Evolutionary conservation across 352 stramenopile species (phyloP), one percentile per base, ranked within the genome.

Genomic region (Globisporangium camurandrum): DNA sequence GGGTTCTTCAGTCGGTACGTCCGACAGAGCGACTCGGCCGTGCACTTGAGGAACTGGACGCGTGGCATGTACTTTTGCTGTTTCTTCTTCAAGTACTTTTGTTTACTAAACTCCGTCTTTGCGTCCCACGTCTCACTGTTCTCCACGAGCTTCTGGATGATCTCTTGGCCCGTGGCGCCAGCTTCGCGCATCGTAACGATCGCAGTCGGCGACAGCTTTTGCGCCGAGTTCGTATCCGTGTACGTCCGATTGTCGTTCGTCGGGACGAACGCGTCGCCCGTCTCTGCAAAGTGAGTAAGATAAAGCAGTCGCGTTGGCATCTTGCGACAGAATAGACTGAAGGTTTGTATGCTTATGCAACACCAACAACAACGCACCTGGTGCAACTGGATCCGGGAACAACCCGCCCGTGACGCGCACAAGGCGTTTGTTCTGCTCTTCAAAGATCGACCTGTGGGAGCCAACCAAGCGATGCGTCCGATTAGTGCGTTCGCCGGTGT

Each of bases 31-130:
- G 86, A 89, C 49, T 84, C 69, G n/a, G 83, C 77, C 28, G 88
- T 97, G 57, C 90, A 95, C 27, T 85, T 74, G 45, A 92, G 58
- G 57, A 89, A 81, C 22, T 78, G 75, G 56, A 93, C 82, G 45
- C 82, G 82, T 2, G 82, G 82, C 77, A 93, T 93, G 66, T 93
- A 93, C 64, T 95, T 96, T 55, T 93, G 71, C 67, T 97, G 89
- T 70, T 98, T 98, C 57, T 95, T 93, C 54, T 90, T 92, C 41
- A 98, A 83, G 67, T 98, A 98, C 56, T 98, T 98, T 56, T 96
- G 89, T 69, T 98, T 96, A 49, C 86, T 96, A 46, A 97, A 98
- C 47, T 95, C 86, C 2, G 93, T 98, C 71, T 98, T 98, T 57
- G 78, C 72, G 33, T 91, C 71, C 76, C 96, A 98, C 42, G 93